Evolutionary conservation across 2,329 filamentous ascomycete genomes (phyloP).

Genomic region (Decorospora gaudefroyi): DNA sequence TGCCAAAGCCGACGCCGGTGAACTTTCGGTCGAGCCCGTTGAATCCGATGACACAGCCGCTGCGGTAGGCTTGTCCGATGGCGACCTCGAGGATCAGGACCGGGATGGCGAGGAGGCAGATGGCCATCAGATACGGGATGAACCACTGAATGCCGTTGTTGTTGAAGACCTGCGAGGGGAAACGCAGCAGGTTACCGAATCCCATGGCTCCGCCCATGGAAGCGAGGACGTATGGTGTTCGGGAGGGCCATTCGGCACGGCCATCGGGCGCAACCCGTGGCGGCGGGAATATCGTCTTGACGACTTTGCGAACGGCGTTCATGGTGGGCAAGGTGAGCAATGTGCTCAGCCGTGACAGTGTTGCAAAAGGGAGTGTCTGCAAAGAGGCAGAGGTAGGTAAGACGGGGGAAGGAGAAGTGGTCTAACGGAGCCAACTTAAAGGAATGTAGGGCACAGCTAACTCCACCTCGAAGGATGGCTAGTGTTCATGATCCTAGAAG

Average conservation of each 20-base stretch:
- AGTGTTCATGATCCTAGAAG: not conserved
- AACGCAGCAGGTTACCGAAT: constrained; percentile 4
- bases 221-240: constrained; percentile 1
- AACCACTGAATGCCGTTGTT: constrained; percentile 5
- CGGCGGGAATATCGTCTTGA: constrained; percentile 3
- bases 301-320: not conserved
- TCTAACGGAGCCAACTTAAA: not conserved
- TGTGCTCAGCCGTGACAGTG: not conserved
- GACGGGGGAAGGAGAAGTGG: not conserved
- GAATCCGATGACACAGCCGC: constrained; percentile 7
- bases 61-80: constrained; percentile 4
- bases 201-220: constrained; percentile 5
- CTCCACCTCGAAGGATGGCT: not conserved
- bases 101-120: constrained; percentile 1
- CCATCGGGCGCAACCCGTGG: constrained; percentile 3
- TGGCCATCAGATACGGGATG: constrained; percentile 3
- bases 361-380: not conserved
- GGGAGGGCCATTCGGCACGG: constrained; percentile 6
- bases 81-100: constrained; percentile 1
- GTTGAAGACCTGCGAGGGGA: constrained; percentile 5
- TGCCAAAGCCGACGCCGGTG: constrained; percentile 3
- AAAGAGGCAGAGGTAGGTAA: not conserved
- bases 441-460: not conserved
- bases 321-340: not conserved
- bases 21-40: constrained; percentile 6